Conservation (phyloP, 495 filamentous ascomycete species). For the Podospora tetraspora region DNA sequence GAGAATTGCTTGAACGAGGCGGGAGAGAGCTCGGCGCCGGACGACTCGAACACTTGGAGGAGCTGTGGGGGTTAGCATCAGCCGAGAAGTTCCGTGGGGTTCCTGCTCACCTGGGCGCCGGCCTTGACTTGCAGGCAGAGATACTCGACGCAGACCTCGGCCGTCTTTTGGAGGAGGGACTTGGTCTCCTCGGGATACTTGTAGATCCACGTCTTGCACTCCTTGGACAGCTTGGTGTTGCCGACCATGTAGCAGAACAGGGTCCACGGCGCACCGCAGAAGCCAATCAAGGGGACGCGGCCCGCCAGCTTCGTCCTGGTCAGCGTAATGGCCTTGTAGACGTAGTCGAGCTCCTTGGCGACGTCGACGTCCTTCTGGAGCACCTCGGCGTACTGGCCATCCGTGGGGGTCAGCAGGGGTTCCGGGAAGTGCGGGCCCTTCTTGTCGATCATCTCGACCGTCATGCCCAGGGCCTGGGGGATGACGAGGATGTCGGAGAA, state of each 20-base stretch:
- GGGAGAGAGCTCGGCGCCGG: conserved; percentile 90
- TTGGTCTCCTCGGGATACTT: conserved; percentile 77
- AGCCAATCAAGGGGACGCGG: conserved; percentile 89
- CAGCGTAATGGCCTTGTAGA: conserved; percentile 89
- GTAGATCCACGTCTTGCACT: conserved; percentile 94
- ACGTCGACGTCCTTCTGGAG: conserved; percentile 78
- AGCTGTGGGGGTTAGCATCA: conserved; percentile 46
- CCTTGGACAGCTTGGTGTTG: conserved; percentile 84
- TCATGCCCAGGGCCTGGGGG: conserved; percentile 96
- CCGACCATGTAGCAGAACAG: conserved; percentile 98
- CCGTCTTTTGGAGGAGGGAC: conserved; percentile 78
- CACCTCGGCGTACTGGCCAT: conserved; percentile 73
- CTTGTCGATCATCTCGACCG: conserved; percentile 92
- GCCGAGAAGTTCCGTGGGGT: neutral
- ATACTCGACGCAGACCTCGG: conserved; percentile 89
- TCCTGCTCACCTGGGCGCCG: conserved; percentile 61
- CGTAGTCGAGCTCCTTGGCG: conserved; percentile 76
- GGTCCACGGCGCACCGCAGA: conserved; percentile 96
- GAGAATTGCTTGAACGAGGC: conserved; percentile 75
- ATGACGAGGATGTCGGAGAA: conserved; percentile 98
- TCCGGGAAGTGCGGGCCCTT: conserved; percentile 91
- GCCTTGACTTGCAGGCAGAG: conserved; percentile 86
- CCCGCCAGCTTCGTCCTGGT: conserved; percentile 84
- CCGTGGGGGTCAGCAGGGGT: conserved; percentile 69
- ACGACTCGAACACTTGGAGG: conserved; percentile 97